Conservation (phyloP, 2,329 filamentous ascomycete species). For the Sporothrix phasma region DNA sequence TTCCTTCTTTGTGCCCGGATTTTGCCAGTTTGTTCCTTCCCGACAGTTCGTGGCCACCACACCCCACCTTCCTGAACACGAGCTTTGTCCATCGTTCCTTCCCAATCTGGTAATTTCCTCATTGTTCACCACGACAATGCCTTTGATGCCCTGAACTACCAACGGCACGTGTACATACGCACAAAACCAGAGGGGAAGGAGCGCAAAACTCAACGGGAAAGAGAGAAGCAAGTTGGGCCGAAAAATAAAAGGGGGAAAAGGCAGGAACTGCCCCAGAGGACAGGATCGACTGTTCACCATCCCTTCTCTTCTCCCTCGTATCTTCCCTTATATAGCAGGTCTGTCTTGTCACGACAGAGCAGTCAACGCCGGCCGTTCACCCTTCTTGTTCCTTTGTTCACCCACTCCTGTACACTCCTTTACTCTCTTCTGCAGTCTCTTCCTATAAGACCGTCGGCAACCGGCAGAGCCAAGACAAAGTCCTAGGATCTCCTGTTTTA, state of each 20-base stretch:
- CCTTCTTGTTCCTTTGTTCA: conserved; percentile 5
- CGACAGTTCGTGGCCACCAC: neutral
- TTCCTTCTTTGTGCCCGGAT: neutral
- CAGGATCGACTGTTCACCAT: conserved; percentile 3
- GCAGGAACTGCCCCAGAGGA: neutral
- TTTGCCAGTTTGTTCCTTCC: neutral
- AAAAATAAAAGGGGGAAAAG: conserved; percentile 1
- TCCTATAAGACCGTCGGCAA: neutral
- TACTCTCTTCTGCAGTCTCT: neutral
- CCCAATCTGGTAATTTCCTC: neutral
- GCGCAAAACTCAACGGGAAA: neutral
- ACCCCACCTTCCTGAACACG: conserved; percentile 4
- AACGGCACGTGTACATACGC: neutral
- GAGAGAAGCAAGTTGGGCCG: neutral
- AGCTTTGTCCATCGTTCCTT: conserved; percentile 14
- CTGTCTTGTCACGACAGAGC: conserved; percentile 14
- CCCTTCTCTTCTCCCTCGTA: neutral
- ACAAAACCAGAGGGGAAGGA: neutral
- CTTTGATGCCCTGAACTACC: conserved; percentile 7
- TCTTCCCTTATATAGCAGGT: conserved; percentile 5
- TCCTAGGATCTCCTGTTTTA: neutral
- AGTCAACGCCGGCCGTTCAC: conserved; percentile 15
- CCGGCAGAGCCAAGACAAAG: neutral
- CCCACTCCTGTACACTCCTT: neutral
- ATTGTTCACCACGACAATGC: conserved; percentile 9